Percentiles rank a stretch among this genome's conserved stretches.
These are phyloP conservation scores for Ophiosphaerella narmari DNA, from an alignment of 2,329 filamentous ascomycete species.

Conservation along the genomic window DNA sequence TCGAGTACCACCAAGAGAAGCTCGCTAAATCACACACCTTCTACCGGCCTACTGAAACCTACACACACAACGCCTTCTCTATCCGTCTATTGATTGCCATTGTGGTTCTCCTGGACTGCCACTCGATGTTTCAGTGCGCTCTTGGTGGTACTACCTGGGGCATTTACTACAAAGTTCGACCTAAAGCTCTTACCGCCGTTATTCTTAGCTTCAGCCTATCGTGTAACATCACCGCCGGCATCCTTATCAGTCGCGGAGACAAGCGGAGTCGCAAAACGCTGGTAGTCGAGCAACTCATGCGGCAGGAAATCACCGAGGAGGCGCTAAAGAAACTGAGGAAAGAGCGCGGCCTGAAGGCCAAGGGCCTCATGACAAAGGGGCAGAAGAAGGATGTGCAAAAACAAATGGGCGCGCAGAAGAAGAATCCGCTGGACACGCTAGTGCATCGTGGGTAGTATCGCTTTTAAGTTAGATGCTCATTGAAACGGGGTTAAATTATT, in stretches of 20 bases:
- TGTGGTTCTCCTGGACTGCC: slow-evolving; percentile 75
- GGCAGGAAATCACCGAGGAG: slow-evolving; percentile 73
- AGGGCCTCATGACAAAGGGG: slow-evolving; percentile 31
- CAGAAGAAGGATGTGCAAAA: slow-evolving; percentile 28
- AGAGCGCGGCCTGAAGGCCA: slow-evolving; percentile 42
- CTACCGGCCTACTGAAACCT: slow-evolving; percentile 85
- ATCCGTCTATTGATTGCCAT: slow-evolving; percentile 74
- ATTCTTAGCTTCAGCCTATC: slow-evolving; percentile 79
- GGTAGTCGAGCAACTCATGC: slow-evolving; percentile 73
- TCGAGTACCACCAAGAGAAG: slow-evolving; percentile 78
- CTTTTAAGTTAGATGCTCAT: no score
- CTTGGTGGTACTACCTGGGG: slow-evolving; percentile 80
- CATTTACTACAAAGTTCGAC: slow-evolving; percentile 72
- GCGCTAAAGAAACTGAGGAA: slow-evolving; percentile 62
- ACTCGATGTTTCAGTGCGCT: slow-evolving; percentile 79
- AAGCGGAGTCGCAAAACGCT: slow-evolving; percentile 81
- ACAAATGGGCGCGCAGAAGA: slow-evolving; percentile 25
- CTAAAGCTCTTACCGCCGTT: slow-evolving; percentile 76
- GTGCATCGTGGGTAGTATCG: slow-evolving; percentile 26
- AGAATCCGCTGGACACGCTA: slow-evolving; percentile 33
- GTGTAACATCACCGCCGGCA: slow-evolving; percentile 75
- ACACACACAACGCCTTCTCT: slow-evolving; percentile 81
- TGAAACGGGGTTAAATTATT: no score
- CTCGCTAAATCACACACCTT: slow-evolving; percentile 83
- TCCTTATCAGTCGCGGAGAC: slow-evolving; percentile 78